These are phyloP conservation scores for Phytophthora constricta DNA, from an alignment of 352 stramenopile genomes.

Conservation along the genomic window DNA sequence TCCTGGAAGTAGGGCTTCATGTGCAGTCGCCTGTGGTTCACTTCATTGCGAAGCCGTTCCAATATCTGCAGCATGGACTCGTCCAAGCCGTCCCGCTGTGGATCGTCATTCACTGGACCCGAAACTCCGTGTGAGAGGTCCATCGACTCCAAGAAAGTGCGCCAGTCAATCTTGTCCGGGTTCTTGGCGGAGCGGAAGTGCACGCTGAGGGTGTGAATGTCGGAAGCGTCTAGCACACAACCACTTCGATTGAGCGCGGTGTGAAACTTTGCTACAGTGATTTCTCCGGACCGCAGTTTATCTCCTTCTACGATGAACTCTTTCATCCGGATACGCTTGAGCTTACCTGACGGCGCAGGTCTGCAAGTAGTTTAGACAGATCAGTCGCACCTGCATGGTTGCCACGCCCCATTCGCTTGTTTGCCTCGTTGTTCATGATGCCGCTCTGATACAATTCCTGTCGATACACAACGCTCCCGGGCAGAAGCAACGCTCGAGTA, in stretches of 20 bases:
- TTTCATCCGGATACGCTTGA: constrained; percentile 81
- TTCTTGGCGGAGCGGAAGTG: constrained; percentile 68
- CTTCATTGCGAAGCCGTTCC: constrained; percentile 53
- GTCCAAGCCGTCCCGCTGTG: constrained; percentile 8
- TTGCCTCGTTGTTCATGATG: constrained; percentile 27
- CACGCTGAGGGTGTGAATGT: constrained; percentile 69
- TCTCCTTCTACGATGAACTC: constrained; percentile 85
- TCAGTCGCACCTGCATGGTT: constrained; percentile 34
- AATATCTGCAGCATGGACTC: constrained; percentile 49
- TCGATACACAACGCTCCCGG: constrained; percentile 65
- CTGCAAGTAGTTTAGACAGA: constrained; percentile 53
- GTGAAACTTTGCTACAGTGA: constrained; percentile 87
- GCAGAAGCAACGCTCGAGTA: constrained; percentile 36
- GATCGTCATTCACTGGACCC: neutral
- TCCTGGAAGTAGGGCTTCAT: constrained; percentile 91
- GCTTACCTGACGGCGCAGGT: constrained; percentile 68
- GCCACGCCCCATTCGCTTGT: constrained; percentile 42
- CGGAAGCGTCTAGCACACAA: constrained; percentile 64
- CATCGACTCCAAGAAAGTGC: constrained; percentile 66
- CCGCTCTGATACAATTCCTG: constrained; percentile 61
- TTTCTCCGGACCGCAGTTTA: constrained; percentile 80
- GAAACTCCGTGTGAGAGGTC: constrained; percentile 48
- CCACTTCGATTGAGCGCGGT: constrained; percentile 85
- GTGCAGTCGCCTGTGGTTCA: constrained; percentile 72
- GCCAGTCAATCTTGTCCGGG: constrained; percentile 83